Evolutionary conservation across 2,329 filamentous ascomycete genomes (phyloP).

Genomic region (Cladosporium sp.): DNA sequence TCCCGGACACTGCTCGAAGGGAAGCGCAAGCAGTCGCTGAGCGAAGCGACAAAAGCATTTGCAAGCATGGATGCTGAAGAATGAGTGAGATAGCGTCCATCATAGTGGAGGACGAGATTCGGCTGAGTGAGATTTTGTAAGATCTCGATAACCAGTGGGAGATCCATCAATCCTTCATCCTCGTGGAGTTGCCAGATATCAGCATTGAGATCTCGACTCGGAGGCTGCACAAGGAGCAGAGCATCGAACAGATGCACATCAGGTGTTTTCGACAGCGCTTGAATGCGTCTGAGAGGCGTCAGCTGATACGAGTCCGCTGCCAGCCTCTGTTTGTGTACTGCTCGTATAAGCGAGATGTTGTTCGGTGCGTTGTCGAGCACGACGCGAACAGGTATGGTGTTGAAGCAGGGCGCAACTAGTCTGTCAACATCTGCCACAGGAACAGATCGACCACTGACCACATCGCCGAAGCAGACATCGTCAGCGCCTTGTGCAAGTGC

Average conservation of each 20-base stretch:
- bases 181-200: conserved; percentile 51
- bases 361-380: conserved; percentile 50
- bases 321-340: conserved; percentile 62
- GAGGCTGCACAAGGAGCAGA: conserved; percentile 74
- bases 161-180: conserved; percentile 66
- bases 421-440: conserved; percentile 65
- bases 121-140: conserved; percentile 55
- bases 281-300: conserved; percentile 71
- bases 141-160: conserved; percentile 76
- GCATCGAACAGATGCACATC: conserved; percentile 71
- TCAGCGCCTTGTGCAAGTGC: conserved; percentile 53
- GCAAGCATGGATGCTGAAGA: conserved; percentile 24
- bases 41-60: conserved; percentile 33
- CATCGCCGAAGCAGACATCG: conserved; percentile 85
- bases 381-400: conserved; percentile 74
- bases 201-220: conserved; percentile 45
- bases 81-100: conserved; percentile 62
- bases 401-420: conserved; percentile 89
- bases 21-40: conserved; percentile 31
- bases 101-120: conserved; percentile 51
- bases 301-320: conserved; percentile 69
- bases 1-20: conserved; percentile 28
- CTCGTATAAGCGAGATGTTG: conserved; percentile 59
- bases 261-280: conserved; percentile 47
- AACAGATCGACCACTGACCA: conserved; percentile 74